Conservation (phyloP, 2,329 filamentous ascomycete genomes). For the Phoma herbarum region DNA sequence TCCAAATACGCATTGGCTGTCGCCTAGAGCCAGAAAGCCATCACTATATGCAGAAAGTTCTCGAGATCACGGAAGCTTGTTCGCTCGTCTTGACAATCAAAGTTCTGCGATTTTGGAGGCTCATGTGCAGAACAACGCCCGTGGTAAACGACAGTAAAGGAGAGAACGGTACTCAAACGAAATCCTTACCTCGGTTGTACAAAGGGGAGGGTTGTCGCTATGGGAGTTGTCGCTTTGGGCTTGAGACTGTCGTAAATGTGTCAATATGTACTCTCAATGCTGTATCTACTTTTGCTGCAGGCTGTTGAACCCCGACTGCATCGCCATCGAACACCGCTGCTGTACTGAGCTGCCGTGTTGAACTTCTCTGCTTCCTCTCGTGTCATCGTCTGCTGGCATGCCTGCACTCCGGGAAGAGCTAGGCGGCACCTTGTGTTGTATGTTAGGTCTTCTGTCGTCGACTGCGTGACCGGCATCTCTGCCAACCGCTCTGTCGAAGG, state of each 20-base stretch:
- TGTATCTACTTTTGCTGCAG: slow-evolving; percentile 23
- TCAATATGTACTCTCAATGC: slow-evolving; percentile 24
- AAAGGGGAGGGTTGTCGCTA: slow-evolving; percentile 18
- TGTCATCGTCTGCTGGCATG: not conserved
- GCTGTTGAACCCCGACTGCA: slow-evolving; percentile 27
- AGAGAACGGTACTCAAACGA: not conserved
- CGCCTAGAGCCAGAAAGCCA: not conserved
- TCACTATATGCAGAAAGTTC: not conserved
- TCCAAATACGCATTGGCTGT: not conserved
- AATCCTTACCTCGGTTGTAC: slow-evolving; percentile 5
- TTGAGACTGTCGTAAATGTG: slow-evolving; percentile 20
- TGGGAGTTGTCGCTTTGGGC: slow-evolving; percentile 31
- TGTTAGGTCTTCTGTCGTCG: not conserved
- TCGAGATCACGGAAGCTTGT: not conserved
- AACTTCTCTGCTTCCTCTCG: slow-evolving; percentile 12
- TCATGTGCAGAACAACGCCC: not conserved
- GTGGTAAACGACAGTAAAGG: not conserved
- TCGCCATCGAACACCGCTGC: slow-evolving; percentile 19
- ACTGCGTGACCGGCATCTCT: not conserved
- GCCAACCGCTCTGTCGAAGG: not conserved
- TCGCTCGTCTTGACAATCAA: not conserved
- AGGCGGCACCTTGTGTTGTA: not conserved
- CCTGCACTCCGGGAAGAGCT: not conserved
- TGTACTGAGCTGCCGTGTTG: slow-evolving; percentile 27
- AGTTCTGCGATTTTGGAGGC: not conserved